Evolutionary conservation across 768 basidiomycete genomes (phyloP), one percentile per base, ranked within the genome.

Genomic region (Amanita jacksonii): DNA sequence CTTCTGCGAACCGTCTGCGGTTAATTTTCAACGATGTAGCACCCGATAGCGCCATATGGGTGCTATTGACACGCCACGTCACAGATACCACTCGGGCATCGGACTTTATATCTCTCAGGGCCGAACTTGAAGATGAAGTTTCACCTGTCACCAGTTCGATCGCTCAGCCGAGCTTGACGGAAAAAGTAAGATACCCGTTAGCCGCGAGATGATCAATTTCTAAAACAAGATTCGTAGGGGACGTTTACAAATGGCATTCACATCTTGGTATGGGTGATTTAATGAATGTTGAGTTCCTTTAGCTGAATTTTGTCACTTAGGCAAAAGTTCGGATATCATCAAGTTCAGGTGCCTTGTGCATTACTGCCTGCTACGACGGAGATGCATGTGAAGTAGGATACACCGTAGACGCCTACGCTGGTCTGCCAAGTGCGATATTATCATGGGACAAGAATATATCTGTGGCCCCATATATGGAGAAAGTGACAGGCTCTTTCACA

Each of bases 51-150:
- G 54, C 67, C 22, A 67, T 96, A 5, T 94, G 85, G 87, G 53
- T 93, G 6, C 70, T 92, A 1, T 69, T 97, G 1, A 83, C 81
- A 0, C 76, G 89, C 22, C 93, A 98, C 57, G 57, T 84, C 6
- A 57, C 59, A 0, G 67, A 81, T 49, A 82, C 76, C n/a, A 70
- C 64, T 36, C 67, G 73, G 31, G 70, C 64, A 4, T 63, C 71
- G 1, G 82, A 87, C 48, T 92, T 79, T 56, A 79, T 88, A 38
- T 75, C 85, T 5, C 55, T 92, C 18, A 68, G 66, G 36, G 67
- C 68, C 3, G 63, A 73, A 47, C 65, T 69, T 46, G 77, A 79
- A 43, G 73, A 73, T 30, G 58, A 63, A 10, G 22, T 57, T 15
- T 42, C 52, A 10, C 53, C 51, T 48, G 50, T 46, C 8, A 30